These are phyloP conservation scores for Xylaria bambusicola DNA, from an alignment of 495 filamentous ascomycete species.

Conservation along the genomic window DNA sequence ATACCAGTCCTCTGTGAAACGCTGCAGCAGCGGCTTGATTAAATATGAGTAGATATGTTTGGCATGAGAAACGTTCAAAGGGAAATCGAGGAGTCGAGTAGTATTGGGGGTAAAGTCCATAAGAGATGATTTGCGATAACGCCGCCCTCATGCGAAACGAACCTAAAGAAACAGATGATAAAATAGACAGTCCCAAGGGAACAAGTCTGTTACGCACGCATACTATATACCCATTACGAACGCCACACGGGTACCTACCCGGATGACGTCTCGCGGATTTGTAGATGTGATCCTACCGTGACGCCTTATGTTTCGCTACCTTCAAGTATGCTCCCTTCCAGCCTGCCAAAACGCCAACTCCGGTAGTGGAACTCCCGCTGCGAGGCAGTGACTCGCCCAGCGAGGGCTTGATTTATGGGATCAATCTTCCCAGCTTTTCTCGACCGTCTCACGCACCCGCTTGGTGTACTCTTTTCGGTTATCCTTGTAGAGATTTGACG, in stretches of 20 bases:
- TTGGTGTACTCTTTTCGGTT: constrained; percentile 96
- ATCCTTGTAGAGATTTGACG: constrained; percentile 97
- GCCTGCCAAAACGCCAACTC: constrained; percentile 18
- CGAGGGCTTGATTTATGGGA: constrained; percentile 3
- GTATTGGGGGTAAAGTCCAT: no score
- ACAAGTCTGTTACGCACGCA: constrained; percentile 4
- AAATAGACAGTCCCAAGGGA: neutral
- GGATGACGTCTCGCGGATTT: neutral
- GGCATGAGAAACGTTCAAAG: no score
- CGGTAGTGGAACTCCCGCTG: constrained; percentile 12
- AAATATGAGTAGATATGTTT: neutral
- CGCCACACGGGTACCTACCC: neutral
- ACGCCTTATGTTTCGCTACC: constrained; percentile 5
- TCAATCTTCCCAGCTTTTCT: constrained; percentile 98
- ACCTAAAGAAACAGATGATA: constrained; percentile 6
- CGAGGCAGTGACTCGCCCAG: neutral
- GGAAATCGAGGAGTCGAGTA: no score
- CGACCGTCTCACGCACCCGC: constrained; percentile 91
- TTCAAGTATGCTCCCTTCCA: neutral
- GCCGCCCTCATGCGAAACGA: constrained; percentile 15
- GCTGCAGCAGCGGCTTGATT: no score
- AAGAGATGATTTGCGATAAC: constrained; percentile 15
- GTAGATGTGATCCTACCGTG: neutral
- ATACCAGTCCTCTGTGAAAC: no score
- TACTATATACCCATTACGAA: constrained; percentile 4